Evolutionary conservation across 208 protist species (phyloP), one percentile per base, ranked within the genome.

Genomic region (Leishmania aethiopica): DNA sequence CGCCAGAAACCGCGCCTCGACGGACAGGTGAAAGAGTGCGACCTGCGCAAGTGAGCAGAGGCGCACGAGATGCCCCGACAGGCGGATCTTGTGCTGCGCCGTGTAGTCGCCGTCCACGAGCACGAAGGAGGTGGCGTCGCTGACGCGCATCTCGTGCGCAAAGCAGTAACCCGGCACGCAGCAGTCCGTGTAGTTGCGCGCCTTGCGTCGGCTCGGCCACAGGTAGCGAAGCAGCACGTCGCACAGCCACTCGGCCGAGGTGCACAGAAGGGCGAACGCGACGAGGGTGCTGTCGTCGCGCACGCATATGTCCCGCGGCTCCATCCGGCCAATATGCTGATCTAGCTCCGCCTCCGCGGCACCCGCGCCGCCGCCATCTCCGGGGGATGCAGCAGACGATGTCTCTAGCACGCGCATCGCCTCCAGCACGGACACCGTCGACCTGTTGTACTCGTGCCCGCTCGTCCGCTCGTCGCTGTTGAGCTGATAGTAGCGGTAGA

Each of bases 231-330:
- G 82, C 78, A 92, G 42, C 70, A 87, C 81, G 1, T 86, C 89
- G 77, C 90, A 91, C 11, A 97, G 89, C 94, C 94, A 97, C 85
- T 97, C 94, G 22, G 84, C 88, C 35, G 94, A 97, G 84, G 89
- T 89, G 82, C 91, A 94, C 53, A 95, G 40, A 28, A 95, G 78
- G 4, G 92, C 92, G 11, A 97, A 87, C 28, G 91, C 92, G 37
- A 95, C 91, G 51, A 96, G 66, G 6, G 90, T 84, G 75, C 90
- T 89, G 85, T 95, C 92, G 59, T 90, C 90, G 28, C 84, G 79
- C 25, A 97, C 78, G 79, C 86, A 88, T 2, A 97, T 81, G 32
- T 96, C 88, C 7, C 84, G 77, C 37, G 91, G 81, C 45, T 89
- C 77, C 40, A 90, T 87, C 4, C 83, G 59, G 53, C 88, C 94